phyloP scores from a whole-genome alignment of 2,329 filamentous ascomycete species.

The Aureobasidium lini region DNA sequence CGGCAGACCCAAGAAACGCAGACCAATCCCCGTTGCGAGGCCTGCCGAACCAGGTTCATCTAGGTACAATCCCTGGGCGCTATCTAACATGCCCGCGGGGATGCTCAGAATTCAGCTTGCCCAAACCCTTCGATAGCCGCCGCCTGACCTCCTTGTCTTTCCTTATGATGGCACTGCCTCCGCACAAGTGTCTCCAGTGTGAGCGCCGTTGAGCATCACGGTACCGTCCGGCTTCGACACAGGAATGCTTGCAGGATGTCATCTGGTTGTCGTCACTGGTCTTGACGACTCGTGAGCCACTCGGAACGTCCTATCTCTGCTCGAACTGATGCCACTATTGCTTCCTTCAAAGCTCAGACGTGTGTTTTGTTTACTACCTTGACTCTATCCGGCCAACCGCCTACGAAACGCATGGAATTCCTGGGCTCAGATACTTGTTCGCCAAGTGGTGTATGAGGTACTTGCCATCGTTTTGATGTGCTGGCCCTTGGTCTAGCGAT shows the following conservation, averaged over 20 bases:
- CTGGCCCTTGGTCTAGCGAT: not conserved
- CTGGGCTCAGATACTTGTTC: not conserved
- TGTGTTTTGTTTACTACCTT: not conserved
- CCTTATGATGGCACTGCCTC: not conserved
- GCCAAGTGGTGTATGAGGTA: not conserved
- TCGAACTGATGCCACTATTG: not conserved
- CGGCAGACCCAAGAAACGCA: not conserved
- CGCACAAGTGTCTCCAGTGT: not conserved
- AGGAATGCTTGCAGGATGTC: not conserved
- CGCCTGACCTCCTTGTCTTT: not conserved
- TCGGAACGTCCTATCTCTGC: not conserved
- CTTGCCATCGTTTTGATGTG: not conserved
- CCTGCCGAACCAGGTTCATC: not conserved
- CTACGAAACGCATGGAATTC: not conserved
- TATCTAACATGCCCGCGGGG: not conserved
- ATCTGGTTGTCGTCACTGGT: not conserved
- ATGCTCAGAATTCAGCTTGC: not conserved
- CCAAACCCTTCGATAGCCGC: not conserved
- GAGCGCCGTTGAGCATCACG: not conserved
- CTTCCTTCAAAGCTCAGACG: not conserved
- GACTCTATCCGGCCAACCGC: not conserved
- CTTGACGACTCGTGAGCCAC: not conserved
- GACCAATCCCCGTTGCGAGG: not conserved
- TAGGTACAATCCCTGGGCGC: not conserved
- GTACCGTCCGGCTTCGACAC: slow-evolving; percentile 1